A percentile compares a stretch with the other conserved stretches of the same genome.
These are phyloP conservation scores for Myriosclerotinia curreyana DNA, from an alignment of 2,329 filamentous ascomycete species.

Conservation along the genomic window DNA sequence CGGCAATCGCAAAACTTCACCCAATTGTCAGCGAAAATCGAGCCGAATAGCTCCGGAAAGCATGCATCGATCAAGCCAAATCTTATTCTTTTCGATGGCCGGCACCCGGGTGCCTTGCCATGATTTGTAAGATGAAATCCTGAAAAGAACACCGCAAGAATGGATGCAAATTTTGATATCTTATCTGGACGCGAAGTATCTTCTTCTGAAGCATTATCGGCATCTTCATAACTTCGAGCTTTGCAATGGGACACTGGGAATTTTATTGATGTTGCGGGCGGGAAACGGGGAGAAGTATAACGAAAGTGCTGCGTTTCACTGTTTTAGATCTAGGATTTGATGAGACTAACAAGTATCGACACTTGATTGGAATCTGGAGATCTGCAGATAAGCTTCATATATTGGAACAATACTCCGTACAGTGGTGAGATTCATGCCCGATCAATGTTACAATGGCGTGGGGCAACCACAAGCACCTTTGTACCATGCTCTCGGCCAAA, in stretches of 20 bases:
- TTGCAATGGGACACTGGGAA: not conserved
- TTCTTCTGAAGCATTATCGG: not conserved
- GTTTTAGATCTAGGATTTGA: not conserved
- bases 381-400: not conserved
- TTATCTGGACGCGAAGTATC: not conserved
- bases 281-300: not conserved
- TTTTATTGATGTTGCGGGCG: not conserved
- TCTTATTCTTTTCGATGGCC: not conserved
- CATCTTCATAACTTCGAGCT: not conserved
- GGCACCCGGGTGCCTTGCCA: not conserved
- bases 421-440: slow-evolving; percentile 9
- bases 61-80: not conserved
- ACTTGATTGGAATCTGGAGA: not conserved
- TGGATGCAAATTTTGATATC: not conserved
- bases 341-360: slow-evolving; percentile 9
- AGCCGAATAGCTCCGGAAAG: not conserved
- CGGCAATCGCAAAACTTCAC: not conserved
- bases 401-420: not conserved
- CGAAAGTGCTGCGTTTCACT: not conserved
- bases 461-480: not conserved
- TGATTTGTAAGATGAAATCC: not conserved
- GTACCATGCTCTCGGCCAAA: not conserved
- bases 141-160: not conserved
- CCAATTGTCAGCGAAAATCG: not conserved
- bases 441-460: not conserved